Base-by-base conservation (phyloP, 768 basidiomycete genomes). In the Trametes elegans region DNA sequence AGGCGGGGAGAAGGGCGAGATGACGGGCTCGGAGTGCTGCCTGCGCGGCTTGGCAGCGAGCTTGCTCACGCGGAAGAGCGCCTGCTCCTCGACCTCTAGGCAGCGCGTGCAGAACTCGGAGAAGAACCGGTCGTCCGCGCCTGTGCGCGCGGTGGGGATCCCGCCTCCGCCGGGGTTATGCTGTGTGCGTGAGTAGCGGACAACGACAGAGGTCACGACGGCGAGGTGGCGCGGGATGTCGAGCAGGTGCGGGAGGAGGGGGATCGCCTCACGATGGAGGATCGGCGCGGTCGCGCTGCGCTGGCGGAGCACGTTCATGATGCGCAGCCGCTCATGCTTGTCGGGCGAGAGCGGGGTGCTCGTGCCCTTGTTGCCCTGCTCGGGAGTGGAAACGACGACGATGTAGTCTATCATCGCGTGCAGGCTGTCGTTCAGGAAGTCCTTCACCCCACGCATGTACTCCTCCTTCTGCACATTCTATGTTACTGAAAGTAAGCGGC, bases 201-300 rank as follows among this genome's bases (percentile, higher is more conserved):
- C 81, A n/a, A 95, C 79, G 41, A 86, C 81, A 7, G 89, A 88
- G 8, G 85, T 81, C 53, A 94, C 75, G 49, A 84, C 78, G 14
- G 90, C 89, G 31, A 93, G 77, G 61, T 93, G 85, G 64, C 82
- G 83, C 2, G 90, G 84, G 45, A 90, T 74, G 66, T 95, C 93
- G 47, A 92, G 74, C 35, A 88, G 73, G 63, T 90, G 79, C 3
- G 92, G 90, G 26, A 87, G 77, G 32, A 80, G 73, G 10, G 89
- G 88, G 16, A 91, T 80, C 5, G 88, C 76, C 66, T 93, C 90
- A 60, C 80, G 76, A 55, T 82, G 76, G 23, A 93, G 72, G 14
- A 77, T 67, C 5, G 81, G 75, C 69, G 89, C 82, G 1, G 64
- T 74, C 3, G 73, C 69, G 7, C 78, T 77, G 29, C 88, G 80